These are phyloP conservation scores for Caulochytrium protostelioides DNA, from an alignment of 371 early-diverging fungal species.

Conservation along the genomic window DNA sequence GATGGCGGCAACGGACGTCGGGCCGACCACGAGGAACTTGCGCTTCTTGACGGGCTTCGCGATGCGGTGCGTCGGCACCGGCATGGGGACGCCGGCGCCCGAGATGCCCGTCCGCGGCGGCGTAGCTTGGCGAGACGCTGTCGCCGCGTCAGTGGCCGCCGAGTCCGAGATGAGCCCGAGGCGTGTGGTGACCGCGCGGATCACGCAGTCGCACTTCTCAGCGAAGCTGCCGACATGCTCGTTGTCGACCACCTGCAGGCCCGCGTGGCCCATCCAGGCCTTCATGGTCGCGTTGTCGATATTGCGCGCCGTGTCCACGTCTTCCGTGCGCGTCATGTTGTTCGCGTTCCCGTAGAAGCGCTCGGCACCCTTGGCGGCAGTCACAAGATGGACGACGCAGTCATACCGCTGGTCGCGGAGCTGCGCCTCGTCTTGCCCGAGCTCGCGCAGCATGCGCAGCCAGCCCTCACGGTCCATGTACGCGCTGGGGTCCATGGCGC, in stretches of 20 bases:
- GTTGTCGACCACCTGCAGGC: conserved; percentile 17
- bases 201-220: conserved; percentile 14
- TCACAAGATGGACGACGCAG: conserved; percentile 17
- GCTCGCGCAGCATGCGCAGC: conserved; percentile 11
- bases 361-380: conserved; percentile 21
- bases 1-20: too few relatives aligned
- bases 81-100: too few relatives aligned
- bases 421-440: conserved; percentile 12
- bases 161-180: conserved; percentile 10
- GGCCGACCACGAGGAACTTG: conserved; percentile 14
- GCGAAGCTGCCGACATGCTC: conserved; percentile 10
- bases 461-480: conserved; percentile 13
- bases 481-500: conserved; percentile 18
- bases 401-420: conserved; percentile 19
- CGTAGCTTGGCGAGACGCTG: too few relatives aligned
- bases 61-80: conserved; percentile 6
- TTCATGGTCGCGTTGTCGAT: conserved; percentile 11
- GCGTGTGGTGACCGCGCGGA: conserved; percentile 13
- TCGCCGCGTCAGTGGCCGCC: too few relatives aligned
- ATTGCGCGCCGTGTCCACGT: conserved; percentile 13
- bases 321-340: conserved; percentile 14
- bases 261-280: conserved; percentile 17
- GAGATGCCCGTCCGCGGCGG: too few relatives aligned
- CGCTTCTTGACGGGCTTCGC: conserved; percentile 10
- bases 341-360: conserved; percentile 13